Conservation (phyloP, 176 grass and related monocot species). For the Otatea glauca region DNA sequence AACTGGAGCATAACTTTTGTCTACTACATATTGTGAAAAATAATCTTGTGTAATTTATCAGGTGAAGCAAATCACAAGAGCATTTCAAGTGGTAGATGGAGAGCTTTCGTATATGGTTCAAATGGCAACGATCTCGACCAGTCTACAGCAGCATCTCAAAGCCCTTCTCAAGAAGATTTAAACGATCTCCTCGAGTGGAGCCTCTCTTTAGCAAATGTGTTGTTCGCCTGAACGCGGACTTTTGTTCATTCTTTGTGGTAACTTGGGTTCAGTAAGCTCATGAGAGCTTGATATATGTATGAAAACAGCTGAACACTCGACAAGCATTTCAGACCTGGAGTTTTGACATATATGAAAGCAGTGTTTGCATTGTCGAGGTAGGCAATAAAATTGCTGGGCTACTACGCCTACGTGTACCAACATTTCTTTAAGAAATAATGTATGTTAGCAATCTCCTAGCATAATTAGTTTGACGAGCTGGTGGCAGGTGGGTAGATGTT, state of each 20-base stretch:
- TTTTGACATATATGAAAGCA: not conserved
- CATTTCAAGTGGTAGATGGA: constrained; percentile 58
- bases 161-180: constrained; percentile 75
- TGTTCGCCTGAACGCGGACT: not conserved
- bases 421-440: not conserved
- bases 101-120: constrained; percentile 76
- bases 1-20: not conserved
- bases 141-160: constrained; percentile 70
- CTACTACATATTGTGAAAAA: not conserved
- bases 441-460: not conserved
- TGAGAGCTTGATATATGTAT: too few species aligned
- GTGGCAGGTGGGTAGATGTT: not conserved
- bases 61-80: constrained; percentile 85
- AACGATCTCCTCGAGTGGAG: not conserved
- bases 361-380: not conserved
- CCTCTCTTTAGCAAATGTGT: not conserved
- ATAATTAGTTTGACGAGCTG: not conserved
- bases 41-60: constrained; percentile 31
- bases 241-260: too few species aligned
- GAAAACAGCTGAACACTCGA: not conserved
- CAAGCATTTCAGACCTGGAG: not conserved
- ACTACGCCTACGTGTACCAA: not conserved
- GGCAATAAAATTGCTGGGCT: not conserved
- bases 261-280: not conserved
- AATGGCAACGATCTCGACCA: constrained; percentile 65